phyloP scores from a whole-genome alignment of 1,284 basidiomycete species.

The Dichomitus squalens region DNA sequence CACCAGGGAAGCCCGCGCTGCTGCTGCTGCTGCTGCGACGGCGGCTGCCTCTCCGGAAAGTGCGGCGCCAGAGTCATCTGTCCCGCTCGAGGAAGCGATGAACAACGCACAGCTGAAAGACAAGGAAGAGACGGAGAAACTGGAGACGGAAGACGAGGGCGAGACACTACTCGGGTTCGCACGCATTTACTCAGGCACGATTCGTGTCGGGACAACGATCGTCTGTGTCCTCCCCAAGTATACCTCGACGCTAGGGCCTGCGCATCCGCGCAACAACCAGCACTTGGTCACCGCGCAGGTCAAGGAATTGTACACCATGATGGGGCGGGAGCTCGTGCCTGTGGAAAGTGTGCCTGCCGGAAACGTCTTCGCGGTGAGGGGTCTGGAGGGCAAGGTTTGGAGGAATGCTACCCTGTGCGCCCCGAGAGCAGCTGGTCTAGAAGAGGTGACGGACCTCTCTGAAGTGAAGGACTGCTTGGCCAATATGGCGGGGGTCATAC shows the following conservation, averaged over 20 bases:
- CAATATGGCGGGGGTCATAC: slow-evolving; percentile 82
- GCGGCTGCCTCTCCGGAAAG: slow-evolving; percentile 21
- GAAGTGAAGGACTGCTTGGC: slow-evolving; percentile 61
- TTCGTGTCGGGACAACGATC: slow-evolving; percentile 68
- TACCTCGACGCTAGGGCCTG: slow-evolving; percentile 64
- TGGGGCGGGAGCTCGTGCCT: slow-evolving; percentile 91
- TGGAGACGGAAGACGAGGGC: slow-evolving; percentile 37
- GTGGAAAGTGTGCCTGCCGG: slow-evolving; percentile 90
- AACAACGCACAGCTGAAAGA: slow-evolving; percentile 29
- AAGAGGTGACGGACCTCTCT: slow-evolving; percentile 37
- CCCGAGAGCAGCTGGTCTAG: slow-evolving; percentile 48
- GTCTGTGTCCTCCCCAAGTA: slow-evolving; percentile 91
- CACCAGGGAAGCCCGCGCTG: slow-evolving; percentile 54
- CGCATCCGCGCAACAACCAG: slow-evolving; percentile 72
- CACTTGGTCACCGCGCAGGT: slow-evolving; percentile 69
- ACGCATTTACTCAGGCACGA: slow-evolving; percentile 88
- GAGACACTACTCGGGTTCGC: slow-evolving; percentile 91
- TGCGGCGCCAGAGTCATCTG: slow-evolving; percentile 24
- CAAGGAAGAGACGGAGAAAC: slow-evolving; percentile 22
- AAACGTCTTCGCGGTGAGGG: slow-evolving; percentile 93
- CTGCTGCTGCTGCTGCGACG: slow-evolving; percentile 32
- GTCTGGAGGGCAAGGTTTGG: slow-evolving; percentile 89
- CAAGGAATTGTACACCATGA: slow-evolving; percentile 92
- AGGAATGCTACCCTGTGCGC: slow-evolving; percentile 91
- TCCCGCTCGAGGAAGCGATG: slow-evolving; percentile 25